phyloP scores from a whole-genome alignment of 306 rosid species.

The Rosa chinensis region DNA sequence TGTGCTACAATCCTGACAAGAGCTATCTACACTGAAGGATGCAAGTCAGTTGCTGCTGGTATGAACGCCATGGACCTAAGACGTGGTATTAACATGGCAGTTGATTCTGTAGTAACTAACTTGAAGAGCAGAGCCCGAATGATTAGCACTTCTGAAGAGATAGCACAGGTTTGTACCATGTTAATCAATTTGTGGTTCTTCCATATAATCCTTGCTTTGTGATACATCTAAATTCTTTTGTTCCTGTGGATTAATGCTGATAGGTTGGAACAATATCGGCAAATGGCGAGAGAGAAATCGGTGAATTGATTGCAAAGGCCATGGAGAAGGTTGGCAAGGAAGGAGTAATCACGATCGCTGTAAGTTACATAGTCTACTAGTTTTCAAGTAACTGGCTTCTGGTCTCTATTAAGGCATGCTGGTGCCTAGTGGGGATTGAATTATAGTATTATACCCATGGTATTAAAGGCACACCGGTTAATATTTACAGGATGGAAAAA shows the following conservation, averaged over 20 bases:
- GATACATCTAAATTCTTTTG: not conserved
- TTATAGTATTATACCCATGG: not conserved
- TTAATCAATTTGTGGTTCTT: not conserved
- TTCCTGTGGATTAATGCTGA: constrained; percentile 2
- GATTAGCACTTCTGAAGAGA: constrained; percentile 98
- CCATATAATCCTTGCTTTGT: not conserved
- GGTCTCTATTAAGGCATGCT: not conserved
- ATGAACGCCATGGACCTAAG: constrained; percentile 97
- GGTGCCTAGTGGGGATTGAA: not conserved
- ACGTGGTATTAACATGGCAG: constrained; percentile 90
- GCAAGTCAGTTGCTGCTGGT: constrained; percentile 98
- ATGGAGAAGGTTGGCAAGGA: constrained; percentile 99
- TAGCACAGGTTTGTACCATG: constrained; percentile 68
- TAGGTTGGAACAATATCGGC: constrained; percentile 97
- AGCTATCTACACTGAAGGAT: constrained; percentile 88
- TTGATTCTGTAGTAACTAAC: constrained; percentile 82
- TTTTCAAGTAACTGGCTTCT: not conserved
- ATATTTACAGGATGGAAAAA: constrained; percentile 85
- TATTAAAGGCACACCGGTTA: constrained; percentile 9
- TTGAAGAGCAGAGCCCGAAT: constrained; percentile 86
- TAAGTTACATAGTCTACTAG: constrained; percentile 34
- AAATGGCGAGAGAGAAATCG: constrained; percentile 93
- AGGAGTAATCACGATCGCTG: constrained; percentile 89
- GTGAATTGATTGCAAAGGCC: constrained; percentile 94
- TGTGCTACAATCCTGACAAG: constrained; percentile 89